Conservation (phyloP, 495 filamentous ascomycete species). For the Trypethelium eluteriae region DNA sequence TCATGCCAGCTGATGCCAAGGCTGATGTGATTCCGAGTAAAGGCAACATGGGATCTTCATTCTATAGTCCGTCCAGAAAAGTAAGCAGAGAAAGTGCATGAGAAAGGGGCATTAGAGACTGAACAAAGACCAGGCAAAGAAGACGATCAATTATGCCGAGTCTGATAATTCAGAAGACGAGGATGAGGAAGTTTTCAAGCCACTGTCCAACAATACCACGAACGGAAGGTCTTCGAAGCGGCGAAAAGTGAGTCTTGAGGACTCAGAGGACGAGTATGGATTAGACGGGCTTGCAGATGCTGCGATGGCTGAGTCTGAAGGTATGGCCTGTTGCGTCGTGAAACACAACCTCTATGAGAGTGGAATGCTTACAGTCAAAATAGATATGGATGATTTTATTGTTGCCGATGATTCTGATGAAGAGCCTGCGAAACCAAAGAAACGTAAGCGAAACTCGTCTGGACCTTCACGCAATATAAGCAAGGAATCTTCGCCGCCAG, state of each 20-base stretch:
- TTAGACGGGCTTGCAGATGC: conserved; percentile 46
- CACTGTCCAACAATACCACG: conserved; percentile 30
- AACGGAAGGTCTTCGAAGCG: conserved; percentile 32
- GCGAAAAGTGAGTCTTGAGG: conserved; percentile 37
- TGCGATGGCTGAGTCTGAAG: conserved; percentile 56
- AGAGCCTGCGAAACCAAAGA: conserved; percentile 58
- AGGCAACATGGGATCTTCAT: conserved; percentile 32
- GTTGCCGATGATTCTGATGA: conserved; percentile 74
- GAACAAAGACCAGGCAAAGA: conserved; percentile 36
- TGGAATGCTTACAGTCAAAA: not conserved
- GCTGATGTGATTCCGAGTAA: conserved; percentile 27
- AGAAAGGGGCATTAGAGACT: not conserved
- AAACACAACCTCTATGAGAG: not conserved
- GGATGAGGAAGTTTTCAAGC: conserved; percentile 45
- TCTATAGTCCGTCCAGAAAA: conserved; percentile 57
- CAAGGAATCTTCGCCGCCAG: conserved; percentile 41
- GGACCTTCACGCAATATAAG: conserved; percentile 50
- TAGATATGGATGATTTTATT: conserved; percentile 78
- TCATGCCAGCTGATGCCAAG: conserved; percentile 34
- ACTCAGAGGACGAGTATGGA: conserved; percentile 67
- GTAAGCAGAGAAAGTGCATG: conserved; percentile 28
- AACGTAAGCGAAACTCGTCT: conserved; percentile 60
- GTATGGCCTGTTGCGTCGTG: conserved; percentile 17
- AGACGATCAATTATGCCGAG: conserved; percentile 58
- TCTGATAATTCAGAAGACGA: conserved; percentile 56